Evolutionary conservation across 345 rosid species (phyloP).

Genomic region (Pseudoturritis turrita): DNA sequence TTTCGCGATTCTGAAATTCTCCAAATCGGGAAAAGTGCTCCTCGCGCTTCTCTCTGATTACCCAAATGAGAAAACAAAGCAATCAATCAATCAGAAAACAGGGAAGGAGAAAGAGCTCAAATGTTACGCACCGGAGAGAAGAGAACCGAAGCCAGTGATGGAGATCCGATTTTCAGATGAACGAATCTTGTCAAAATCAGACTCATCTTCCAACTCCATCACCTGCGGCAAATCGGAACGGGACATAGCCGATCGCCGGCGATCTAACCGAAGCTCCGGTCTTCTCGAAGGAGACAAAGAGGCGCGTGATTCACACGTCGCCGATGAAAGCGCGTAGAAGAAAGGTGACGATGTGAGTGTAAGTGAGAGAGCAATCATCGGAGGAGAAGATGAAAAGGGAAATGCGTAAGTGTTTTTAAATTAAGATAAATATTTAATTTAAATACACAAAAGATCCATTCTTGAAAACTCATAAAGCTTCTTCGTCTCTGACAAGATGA

Average conservation of each 20-base stretch:
- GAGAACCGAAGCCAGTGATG: constrained; percentile 92
- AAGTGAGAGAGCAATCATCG: constrained; percentile 17
- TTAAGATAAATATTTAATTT: not conserved
- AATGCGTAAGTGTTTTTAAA: too few relatives aligned
- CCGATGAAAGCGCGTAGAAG: not conserved
- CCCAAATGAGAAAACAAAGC: not conserved
- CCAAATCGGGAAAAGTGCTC: constrained; percentile 80
- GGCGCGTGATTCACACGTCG: constrained; percentile 11
- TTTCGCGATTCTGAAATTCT: constrained; percentile 73
- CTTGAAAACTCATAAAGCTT: not conserved
- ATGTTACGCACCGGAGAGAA: constrained; percentile 69
- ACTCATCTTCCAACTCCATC: constrained; percentile 45
- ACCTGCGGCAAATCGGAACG: constrained; percentile 19
- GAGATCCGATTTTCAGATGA: constrained; percentile 68
- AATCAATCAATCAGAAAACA: not conserved
- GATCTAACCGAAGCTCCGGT: constrained; percentile 15
- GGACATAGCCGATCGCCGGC: constrained; percentile 24
- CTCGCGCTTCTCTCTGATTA: constrained; percentile 74
- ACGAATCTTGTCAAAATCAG: constrained; percentile 55
- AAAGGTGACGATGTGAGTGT: constrained; percentile 6
- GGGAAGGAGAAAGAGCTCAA: not conserved
- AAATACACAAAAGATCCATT: not conserved
- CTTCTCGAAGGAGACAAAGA: not conserved
- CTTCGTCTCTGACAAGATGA: too few relatives aligned
- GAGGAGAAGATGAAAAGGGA: constrained; percentile 1